Percentiles rank a stretch among this genome's conserved stretches.
phyloP scores from a whole-genome alignment of 495 filamentous ascomycete species.

The Friedmanniomyces endolithicus region DNA sequence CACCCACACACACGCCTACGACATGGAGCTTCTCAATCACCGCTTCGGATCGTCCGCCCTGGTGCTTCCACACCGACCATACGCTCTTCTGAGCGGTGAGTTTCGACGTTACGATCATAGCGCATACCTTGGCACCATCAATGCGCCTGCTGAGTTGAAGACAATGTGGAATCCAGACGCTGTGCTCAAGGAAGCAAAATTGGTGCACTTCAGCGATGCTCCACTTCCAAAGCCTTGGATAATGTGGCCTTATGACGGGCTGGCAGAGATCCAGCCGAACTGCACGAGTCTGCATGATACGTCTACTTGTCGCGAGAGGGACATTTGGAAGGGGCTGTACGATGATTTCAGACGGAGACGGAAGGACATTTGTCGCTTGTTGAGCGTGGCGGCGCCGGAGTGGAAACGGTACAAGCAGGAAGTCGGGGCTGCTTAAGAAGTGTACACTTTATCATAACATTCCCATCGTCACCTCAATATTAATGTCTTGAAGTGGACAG shows the following conservation, averaged over 20 bases:
- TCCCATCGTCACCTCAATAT: too few relatives aligned
- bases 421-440: slow-evolving; percentile 1
- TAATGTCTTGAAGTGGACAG: too few relatives aligned
- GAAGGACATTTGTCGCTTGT: slow-evolving; percentile 35
- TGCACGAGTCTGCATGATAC: slow-evolving; percentile 38
- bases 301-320: slow-evolving; percentile 47
- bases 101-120: slow-evolving; percentile 50
- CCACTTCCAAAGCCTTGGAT: slow-evolving; percentile 73
- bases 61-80: slow-evolving; percentile 64
- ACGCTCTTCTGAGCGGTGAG: slow-evolving; percentile 57
- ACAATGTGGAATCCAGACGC: slow-evolving; percentile 57
- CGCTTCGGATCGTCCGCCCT: slow-evolving; percentile 55
- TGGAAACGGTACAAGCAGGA: background rate
- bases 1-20: slow-evolving; percentile 13
- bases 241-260: slow-evolving; percentile 42
- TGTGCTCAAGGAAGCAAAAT: slow-evolving; percentile 53
- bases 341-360: slow-evolving; percentile 51
- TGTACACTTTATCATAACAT: background rate
- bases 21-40: slow-evolving; percentile 53
- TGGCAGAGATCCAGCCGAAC: slow-evolving; percentile 46
- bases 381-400: slow-evolving; percentile 29
- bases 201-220: slow-evolving; percentile 74
- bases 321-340: slow-evolving; percentile 62
- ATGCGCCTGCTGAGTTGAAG: slow-evolving; percentile 6
- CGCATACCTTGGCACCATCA: slow-evolving; percentile 49